Evolutionary conservation across 208 protist genomes (phyloP), one percentile per base, ranked within the genome.

Genomic region (Trypanosoma melophagium): DNA sequence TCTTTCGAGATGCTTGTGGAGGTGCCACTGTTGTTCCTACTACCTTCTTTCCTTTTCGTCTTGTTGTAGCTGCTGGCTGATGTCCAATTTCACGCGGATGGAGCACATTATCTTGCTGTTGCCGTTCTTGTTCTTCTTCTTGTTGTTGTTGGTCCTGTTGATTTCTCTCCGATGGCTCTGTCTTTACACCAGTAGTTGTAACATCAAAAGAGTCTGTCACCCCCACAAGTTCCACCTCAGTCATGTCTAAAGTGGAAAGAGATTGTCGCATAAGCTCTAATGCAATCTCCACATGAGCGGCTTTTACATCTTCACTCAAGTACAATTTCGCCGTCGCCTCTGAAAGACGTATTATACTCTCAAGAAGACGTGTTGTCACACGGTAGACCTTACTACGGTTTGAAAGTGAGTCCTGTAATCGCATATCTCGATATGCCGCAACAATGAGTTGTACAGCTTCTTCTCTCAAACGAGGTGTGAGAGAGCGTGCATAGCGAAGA

Each of bases 321-420:
- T 98, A 88, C 2, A 99, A 51, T 69, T 98, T 98, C 14, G 98
- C 99, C 12, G 95, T 84, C 0, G 98, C 98, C 84, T 99, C 98
- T 22, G 94, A 96, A 8, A 99, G 87, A 38, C 99, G 93, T 45
- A 99, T 98, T 55, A 99, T 94, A 47, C 97, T 98, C 87, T 99
- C 99, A n/a, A 99, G 86, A 73, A 99, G 95, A 63, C 99, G 92
- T 17, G 99, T 99, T 17, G 99, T 99, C 25, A 99, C 98, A 60
- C 98, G 87, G 73, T 98, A 99, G 24, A 97, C 79, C 61, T 92
- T 90, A 75, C 80, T 97, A 21, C 92, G 79, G 74, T 93, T 93
- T 7, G 79, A 89, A 4, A 93, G 73, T 2, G 84, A 81, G 74
- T 98, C 96, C 59, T 91, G 89, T 74, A 98, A 77, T 19, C 98